Percentiles rank a stretch among this genome's conserved stretches.
Conservation (phyloP, 192 early-diverging fungal species). For the Geosiphon pyriformis region DNA sequence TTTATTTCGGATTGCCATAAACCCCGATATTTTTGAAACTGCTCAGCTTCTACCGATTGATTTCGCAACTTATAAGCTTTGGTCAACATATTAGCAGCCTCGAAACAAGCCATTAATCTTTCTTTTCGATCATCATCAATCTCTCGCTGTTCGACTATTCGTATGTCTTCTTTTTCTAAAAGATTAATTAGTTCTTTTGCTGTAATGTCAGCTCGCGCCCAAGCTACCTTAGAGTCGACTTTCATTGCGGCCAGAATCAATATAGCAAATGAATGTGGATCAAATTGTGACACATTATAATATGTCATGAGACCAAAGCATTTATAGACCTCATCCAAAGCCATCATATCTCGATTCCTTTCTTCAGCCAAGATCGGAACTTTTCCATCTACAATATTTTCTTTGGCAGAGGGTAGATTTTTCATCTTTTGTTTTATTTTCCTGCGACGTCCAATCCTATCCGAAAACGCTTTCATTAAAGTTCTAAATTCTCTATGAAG, state of each 20-base stretch:
- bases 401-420: too few species aligned
- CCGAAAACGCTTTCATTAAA: constrained; percentile 6
- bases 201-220: constrained; percentile 7
- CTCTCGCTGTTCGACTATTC: neutral
- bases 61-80: constrained; percentile 2
- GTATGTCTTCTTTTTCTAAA: neutral
- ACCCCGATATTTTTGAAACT: neutral
- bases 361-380: too few species aligned
- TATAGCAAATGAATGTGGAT: constrained; percentile 11
- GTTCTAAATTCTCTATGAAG: neutral
- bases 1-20: neutral
- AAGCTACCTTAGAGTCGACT: neutral
- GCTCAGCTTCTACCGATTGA: neutral
- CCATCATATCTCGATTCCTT: neutral
- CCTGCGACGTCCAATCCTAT: neutral
- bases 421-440: neutral
- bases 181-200: constrained; percentile 7
- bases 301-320: constrained; percentile 23
- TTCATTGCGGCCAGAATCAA: constrained; percentile 13
- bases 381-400: neutral
- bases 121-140: neutral
- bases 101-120: constrained; percentile 4
- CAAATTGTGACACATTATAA: constrained; percentile 16
- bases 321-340: constrained; percentile 15
- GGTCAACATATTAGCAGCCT: neutral